A percentile compares a stretch with the other conserved stretches of the same genome.
These are phyloP conservation scores for Nematocida displodere DNA, from an alignment of 371 early-diverging fungal species.

Conservation along the genomic window DNA sequence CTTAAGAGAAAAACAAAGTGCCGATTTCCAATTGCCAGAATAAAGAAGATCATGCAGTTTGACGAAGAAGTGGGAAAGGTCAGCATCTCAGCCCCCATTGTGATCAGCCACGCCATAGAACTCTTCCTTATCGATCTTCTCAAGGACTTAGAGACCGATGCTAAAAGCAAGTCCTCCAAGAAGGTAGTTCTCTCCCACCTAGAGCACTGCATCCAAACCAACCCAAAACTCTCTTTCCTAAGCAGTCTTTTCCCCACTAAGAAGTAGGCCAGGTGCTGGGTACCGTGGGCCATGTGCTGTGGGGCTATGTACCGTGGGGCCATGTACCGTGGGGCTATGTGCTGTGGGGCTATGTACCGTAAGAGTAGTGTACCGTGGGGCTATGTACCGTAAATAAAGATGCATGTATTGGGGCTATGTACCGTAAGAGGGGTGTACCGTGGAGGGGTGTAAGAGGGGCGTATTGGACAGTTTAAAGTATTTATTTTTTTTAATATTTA, in stretches of 20 bases:
- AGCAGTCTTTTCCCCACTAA: neutral
- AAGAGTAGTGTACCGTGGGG: neutral
- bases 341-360: neutral
- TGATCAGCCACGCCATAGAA: slow-evolving; percentile 73
- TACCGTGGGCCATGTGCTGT: neutral
- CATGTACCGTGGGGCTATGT: neutral
- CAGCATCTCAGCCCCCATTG: slow-evolving; percentile 86
- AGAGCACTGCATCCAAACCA: slow-evolving; percentile 2
- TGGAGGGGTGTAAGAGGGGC: no score
- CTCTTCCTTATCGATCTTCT: slow-evolving; percentile 61
- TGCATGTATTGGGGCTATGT: neutral
- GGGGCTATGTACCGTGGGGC: neutral
- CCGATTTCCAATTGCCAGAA: slow-evolving; percentile 71
- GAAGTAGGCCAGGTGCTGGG: slow-evolving; percentile 8
- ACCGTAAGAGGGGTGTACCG: neutral
- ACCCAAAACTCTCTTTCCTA: slow-evolving; percentile 31
- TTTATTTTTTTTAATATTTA: slow-evolving; percentile 37
- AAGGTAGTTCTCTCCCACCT: slow-evolving; percentile 33
- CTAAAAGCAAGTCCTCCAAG: slow-evolving; percentile 43
- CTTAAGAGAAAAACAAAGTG: slow-evolving; percentile 59
- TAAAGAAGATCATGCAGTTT: slow-evolving; percentile 97
- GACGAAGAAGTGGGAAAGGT: slow-evolving; percentile 99
- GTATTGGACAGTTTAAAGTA: neutral
- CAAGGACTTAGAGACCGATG: slow-evolving; percentile 27
- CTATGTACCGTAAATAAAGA: neutral